A percentile compares a stretch with the other conserved stretches of the same genome.
phyloP scores from a whole-genome alignment of 805 yeast genomes.

The Sungouiozyma ichnusensis region DNA sequence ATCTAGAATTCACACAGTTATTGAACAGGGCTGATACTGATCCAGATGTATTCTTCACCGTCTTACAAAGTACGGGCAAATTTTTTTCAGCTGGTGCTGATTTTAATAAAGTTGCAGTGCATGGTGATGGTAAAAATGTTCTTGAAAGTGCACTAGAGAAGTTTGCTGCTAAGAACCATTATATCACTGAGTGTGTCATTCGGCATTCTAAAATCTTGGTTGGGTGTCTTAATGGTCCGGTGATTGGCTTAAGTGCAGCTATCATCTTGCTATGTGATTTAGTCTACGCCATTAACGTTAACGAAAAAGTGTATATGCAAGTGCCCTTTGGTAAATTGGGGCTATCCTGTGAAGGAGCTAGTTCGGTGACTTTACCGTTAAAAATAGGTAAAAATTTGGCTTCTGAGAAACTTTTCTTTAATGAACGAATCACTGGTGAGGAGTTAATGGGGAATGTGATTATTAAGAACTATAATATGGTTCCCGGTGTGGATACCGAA shows the following conservation, averaged over 20 bases:
- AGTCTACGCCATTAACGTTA: conserved; percentile 45
- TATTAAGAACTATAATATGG: conserved; percentile 42
- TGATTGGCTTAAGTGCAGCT: conserved; percentile 67
- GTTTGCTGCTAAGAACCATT: conserved; percentile 63
- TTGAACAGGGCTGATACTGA: conserved; percentile 55
- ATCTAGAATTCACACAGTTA: conserved; percentile 45
- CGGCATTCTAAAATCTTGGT: conserved; percentile 63
- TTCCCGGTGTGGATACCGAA: conserved; percentile 20
- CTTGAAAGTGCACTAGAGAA: conserved; percentile 40
- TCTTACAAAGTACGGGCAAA: conserved; percentile 60
- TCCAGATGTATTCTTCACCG: conserved; percentile 50
- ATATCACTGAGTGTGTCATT: conserved; percentile 54
- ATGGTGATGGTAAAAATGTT: conserved; percentile 8
- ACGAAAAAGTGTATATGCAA: conserved; percentile 46
- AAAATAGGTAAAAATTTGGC: conserved; percentile 67
- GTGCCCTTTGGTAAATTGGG: conserved; percentile 79
- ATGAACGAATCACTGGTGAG: conserved; percentile 52
- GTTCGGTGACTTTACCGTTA: conserved; percentile 54
- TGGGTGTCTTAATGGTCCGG: conserved; percentile 79
- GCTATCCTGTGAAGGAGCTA: conserved; percentile 72
- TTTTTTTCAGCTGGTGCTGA: conserved; percentile 84
- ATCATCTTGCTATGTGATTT: conserved; percentile 68
- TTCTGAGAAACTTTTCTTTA: conserved; percentile 60
- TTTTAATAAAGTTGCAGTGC: conserved; percentile 30
- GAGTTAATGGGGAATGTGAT: conserved; percentile 54